Evolutionary conservation across 2,329 filamentous ascomycete species (phyloP).

Genomic region (Zymoseptoria pseudotritici): DNA sequence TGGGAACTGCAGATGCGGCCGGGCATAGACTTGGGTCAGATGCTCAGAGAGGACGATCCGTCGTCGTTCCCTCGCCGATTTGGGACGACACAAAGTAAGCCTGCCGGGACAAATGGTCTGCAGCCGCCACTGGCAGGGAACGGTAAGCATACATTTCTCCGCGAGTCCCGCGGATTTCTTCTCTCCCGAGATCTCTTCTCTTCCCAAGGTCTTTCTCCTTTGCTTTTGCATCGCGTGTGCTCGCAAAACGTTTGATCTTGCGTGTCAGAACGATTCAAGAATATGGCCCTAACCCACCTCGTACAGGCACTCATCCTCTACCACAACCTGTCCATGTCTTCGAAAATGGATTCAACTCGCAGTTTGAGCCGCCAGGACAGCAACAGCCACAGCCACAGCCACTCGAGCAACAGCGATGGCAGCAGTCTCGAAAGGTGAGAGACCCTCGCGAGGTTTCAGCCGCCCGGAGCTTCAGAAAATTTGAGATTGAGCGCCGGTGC

Average conservation of each 20-base stretch:
- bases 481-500: constrained; percentile 66
- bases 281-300: constrained; percentile 9
- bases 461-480: constrained; percentile 55
- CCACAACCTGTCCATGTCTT: constrained; percentile 24
- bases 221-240: neutral
- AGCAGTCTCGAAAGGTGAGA: constrained; percentile 36
- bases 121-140: constrained; percentile 12
- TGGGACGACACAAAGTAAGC: constrained; percentile 16
- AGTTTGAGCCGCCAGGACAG: neutral
- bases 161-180: neutral
- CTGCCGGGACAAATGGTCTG: constrained; percentile 14
- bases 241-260: neutral
- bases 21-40: constrained; percentile 21
- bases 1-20: constrained; percentile 48
- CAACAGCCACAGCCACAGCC: constrained; percentile 6
- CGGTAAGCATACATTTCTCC: constrained; percentile 21
- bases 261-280: neutral
- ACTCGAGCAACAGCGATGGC: constrained; percentile 10
- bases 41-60: constrained; percentile 29
- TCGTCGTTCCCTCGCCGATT: constrained; percentile 21
- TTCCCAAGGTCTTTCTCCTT: constrained; percentile 1
- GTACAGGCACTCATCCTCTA: constrained; percentile 21
- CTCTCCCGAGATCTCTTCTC: neutral
- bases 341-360: constrained; percentile 8
- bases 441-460: constrained; percentile 57